Evolutionary conservation across 768 basidiomycete species (phyloP).

Genomic region (Suillus cothurnatus): DNA sequence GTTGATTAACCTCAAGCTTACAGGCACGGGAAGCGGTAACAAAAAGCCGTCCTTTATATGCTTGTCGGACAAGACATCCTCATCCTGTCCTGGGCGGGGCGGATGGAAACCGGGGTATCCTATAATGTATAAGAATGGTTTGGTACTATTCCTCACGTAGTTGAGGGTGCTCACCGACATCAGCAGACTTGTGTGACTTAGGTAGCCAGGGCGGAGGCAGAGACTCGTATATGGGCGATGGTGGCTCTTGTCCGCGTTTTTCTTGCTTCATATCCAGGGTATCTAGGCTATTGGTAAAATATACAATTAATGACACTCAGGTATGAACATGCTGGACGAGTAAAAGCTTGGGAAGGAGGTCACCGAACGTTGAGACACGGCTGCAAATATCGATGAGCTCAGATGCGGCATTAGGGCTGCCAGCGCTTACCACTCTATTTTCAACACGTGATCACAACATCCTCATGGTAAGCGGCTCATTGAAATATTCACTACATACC

Average conservation of each 20-base stretch:
- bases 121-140: conserved; percentile 25
- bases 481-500: too few species aligned
- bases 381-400: background rate
- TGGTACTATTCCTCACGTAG: background rate
- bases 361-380: background rate
- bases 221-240: conserved; percentile 59
- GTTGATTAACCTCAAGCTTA: conserved; percentile 35
- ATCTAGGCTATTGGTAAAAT: background rate
- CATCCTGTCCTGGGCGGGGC: conserved; percentile 72
- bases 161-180: conserved; percentile 54
- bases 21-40: conserved; percentile 56
- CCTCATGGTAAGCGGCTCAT: too few species aligned
- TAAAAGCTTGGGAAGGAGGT: background rate
- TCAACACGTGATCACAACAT: background rate
- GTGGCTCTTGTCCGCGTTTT: conserved; percentile 27
- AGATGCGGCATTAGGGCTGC: background rate
- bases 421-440: background rate
- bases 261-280: conserved; percentile 7
- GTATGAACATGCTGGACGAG: conserved; percentile 3
- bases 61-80: conserved; percentile 65
- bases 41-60: conserved; percentile 70
- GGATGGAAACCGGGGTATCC: conserved; percentile 81
- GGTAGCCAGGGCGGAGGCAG: conserved; percentile 78
- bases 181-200: conserved; percentile 62
- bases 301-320: conserved; percentile 7